These are phyloP conservation scores for Puya raimondii DNA, from an alignment of 176 grass and related monocot genomes.

Conservation along the genomic window DNA sequence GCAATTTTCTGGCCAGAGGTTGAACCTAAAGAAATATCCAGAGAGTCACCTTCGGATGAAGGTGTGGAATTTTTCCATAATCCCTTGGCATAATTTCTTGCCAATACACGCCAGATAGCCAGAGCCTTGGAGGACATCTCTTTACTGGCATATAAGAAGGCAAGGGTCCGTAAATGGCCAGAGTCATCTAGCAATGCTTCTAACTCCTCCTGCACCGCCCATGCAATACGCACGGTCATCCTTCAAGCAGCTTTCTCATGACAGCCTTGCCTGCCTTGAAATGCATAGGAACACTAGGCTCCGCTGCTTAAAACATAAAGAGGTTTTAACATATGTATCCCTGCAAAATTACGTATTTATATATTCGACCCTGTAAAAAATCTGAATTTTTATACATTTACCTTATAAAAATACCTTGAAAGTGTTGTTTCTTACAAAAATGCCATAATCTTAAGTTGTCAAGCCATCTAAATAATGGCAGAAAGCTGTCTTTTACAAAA, in stretches of 20 bases:
- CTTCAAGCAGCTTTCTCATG: constrained; percentile 22
- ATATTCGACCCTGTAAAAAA: background rate
- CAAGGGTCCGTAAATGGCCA: constrained; percentile 78
- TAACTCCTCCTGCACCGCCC: constrained; percentile 66
- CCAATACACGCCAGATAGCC: constrained; percentile 69
- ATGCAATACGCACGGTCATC: constrained; percentile 25
- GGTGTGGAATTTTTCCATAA: constrained; percentile 48
- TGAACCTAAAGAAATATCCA: constrained; percentile 21
- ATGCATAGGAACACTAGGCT: constrained; percentile 24
- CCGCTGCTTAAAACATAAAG: constrained; percentile 4
- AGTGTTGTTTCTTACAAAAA: too few relatives aligned
- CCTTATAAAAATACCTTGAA: too few relatives aligned
- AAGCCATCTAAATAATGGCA: too few relatives aligned
- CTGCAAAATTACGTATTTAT: background rate
- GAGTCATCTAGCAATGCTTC: constrained; percentile 87
- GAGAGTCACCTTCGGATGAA: constrained; percentile 29
- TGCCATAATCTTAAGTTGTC: too few relatives aligned
- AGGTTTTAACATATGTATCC: too few relatives aligned
- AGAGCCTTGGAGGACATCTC: constrained; percentile 80
- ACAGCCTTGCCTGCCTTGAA: constrained; percentile 19
- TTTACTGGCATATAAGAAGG: constrained; percentile 93
- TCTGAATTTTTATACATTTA: background rate
- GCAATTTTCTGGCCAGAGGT: constrained; percentile 47
- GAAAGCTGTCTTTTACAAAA: too few relatives aligned
- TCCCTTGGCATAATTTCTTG: constrained; percentile 67